A percentile compares a stretch with the other conserved stretches of the same genome.
phyloP scores from a whole-genome alignment of 345 rosid genomes.

The Populus davidiana region DNA sequence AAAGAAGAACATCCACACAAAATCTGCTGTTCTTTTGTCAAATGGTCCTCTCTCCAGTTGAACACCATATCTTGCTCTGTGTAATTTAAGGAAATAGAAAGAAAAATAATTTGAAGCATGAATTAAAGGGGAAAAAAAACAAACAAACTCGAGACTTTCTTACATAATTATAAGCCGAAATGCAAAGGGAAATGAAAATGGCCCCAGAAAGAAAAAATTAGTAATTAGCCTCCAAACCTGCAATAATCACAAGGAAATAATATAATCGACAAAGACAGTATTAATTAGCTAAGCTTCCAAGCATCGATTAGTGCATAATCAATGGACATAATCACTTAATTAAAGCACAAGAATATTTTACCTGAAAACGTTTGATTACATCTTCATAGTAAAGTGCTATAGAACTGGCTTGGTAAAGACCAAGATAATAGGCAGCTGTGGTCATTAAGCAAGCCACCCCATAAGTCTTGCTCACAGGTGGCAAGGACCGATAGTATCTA shows the following conservation, averaged over 20 bases:
- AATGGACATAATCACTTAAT: neutral
- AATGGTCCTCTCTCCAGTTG: conserved; percentile 60
- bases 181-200: conserved; percentile 51
- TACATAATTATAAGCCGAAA: conserved; percentile 53
- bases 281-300: no score
- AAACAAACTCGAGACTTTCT: conserved; percentile 11
- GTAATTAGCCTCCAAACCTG: conserved; percentile 68
- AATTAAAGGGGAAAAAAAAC: neutral
- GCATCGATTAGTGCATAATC: no score
- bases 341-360: neutral
- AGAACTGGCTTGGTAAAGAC: conserved; percentile 32
- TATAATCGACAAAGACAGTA: neutral
- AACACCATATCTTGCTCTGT: conserved; percentile 61
- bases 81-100: neutral
- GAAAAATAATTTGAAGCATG: neutral
- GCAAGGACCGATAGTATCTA: conserved; percentile 57
- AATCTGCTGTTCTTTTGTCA: conserved; percentile 67
- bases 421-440: conserved; percentile 41
- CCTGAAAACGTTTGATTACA: conserved; percentile 56
- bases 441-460: conserved; percentile 61
- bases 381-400: conserved; percentile 47
- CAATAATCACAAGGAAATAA: neutral
- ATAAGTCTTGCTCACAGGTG: conserved; percentile 66
- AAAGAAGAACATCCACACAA: conserved; percentile 63
- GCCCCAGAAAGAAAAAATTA: conserved; percentile 57